Percentiles rank a stretch among this genome's conserved stretches.
phyloP scores from a whole-genome alignment of 2,329 filamentous ascomycete species.

The Venturia effusa region DNA sequence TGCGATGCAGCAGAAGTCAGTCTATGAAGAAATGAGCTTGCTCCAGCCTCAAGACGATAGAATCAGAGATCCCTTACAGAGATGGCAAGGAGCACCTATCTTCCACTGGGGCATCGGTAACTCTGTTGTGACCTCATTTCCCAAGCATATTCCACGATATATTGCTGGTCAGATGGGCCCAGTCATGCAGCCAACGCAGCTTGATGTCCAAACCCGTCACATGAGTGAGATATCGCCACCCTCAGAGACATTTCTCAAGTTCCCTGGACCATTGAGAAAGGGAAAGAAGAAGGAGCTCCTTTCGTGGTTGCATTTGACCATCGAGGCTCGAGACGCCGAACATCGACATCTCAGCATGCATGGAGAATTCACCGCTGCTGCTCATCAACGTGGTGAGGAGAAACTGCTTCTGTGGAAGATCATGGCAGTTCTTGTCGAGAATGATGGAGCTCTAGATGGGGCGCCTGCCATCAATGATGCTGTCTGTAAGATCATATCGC shows the following conservation, averaged over 20 bases:
- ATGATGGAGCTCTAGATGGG: slow-evolving; percentile 74
- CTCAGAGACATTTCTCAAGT: slow-evolving; percentile 60
- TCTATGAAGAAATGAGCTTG: slow-evolving; percentile 41
- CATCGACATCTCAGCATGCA: slow-evolving; percentile 35
- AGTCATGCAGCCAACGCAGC: slow-evolving; percentile 70
- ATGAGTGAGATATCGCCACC: slow-evolving; percentile 64
- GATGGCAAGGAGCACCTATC: slow-evolving; percentile 84
- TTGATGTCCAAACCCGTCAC: slow-evolving; percentile 68
- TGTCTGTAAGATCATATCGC: slow-evolving; percentile 63
- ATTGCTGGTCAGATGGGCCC: slow-evolving; percentile 61
- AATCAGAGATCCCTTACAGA: slow-evolving; percentile 62
- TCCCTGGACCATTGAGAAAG: slow-evolving; percentile 87
- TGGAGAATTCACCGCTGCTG: slow-evolving; percentile 41
- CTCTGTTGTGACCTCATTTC: slow-evolving; percentile 71
- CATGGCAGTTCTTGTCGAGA: slow-evolving; percentile 67
- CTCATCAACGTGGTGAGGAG: slow-evolving; percentile 65
- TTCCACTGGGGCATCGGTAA: slow-evolving; percentile 86
- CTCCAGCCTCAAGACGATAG: slow-evolving; percentile 46
- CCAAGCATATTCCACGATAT: slow-evolving; percentile 80
- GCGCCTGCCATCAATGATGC: slow-evolving; percentile 60
- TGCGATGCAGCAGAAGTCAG: slow-evolving; percentile 37
- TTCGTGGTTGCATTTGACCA: slow-evolving; percentile 67
- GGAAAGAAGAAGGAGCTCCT: slow-evolving; percentile 91
- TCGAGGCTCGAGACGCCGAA: slow-evolving; percentile 57
- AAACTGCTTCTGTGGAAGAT: slow-evolving; percentile 81